phyloP scores from a whole-genome alignment of 2,329 filamentous ascomycete species.

The Sporothrix inflata region DNA sequence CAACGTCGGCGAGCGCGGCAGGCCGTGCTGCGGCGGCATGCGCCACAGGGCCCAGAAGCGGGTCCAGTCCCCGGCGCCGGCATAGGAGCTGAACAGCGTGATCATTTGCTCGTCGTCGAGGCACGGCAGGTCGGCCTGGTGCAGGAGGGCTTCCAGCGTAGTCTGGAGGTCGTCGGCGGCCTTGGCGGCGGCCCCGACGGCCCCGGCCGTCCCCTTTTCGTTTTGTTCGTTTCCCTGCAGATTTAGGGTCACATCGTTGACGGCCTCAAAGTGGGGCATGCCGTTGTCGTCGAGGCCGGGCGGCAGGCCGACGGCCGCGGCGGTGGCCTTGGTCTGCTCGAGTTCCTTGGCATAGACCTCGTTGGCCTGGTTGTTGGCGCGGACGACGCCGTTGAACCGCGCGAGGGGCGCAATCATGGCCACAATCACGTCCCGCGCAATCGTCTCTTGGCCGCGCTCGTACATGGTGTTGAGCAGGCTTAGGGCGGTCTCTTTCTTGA shows the following conservation, averaged over 20 bases:
- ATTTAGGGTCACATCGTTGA: not conserved
- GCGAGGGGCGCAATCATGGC: conserved; percentile 48
- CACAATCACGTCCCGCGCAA: conserved; percentile 54
- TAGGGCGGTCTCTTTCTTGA: conserved; percentile 38
- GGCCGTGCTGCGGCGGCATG: conserved; percentile 54
- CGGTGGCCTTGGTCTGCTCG: not conserved
- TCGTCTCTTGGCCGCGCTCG: conserved; percentile 49
- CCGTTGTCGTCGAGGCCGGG: not conserved
- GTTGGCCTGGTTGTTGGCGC: not conserved
- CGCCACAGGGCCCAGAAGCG: conserved; percentile 66
- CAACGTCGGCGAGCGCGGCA: conserved; percentile 53
- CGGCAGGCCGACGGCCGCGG: not conserved
- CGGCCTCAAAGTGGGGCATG: not conserved
- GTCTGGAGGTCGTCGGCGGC: conserved; percentile 45
- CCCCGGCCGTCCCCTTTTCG: not conserved
- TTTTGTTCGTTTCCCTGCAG: not conserved
- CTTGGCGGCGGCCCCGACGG: not conserved
- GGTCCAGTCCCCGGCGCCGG: conserved; percentile 53
- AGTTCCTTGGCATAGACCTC: not conserved
- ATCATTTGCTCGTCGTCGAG: conserved; percentile 45
- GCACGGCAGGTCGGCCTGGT: conserved; percentile 44
- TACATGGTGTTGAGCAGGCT: conserved; percentile 50
- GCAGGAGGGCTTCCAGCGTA: conserved; percentile 52
- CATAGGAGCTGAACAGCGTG: conserved; percentile 52
- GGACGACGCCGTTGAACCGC: conserved; percentile 38